Conservation (phyloP, 2,329 filamentous ascomycete species). For the Monosporascus sp. region DNA sequence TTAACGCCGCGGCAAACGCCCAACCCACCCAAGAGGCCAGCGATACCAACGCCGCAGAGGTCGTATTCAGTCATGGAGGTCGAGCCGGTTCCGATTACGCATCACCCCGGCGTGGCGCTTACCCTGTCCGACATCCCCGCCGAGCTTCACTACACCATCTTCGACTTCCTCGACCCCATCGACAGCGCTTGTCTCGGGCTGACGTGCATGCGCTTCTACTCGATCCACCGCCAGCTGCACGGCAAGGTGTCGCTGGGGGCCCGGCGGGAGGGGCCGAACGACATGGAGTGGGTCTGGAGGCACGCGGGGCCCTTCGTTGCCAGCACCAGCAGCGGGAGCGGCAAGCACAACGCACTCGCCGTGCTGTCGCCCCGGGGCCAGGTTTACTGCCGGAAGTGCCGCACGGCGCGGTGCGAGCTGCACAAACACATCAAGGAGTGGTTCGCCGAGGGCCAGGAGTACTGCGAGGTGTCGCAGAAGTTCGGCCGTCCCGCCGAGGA, state of each 20-base stretch:
- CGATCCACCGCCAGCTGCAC: conserved; percentile 52
- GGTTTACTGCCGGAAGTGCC: conserved; percentile 59
- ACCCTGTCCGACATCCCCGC: conserved; percentile 49
- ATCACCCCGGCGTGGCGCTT: conserved; percentile 40
- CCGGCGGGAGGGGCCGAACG: conserved; percentile 55
- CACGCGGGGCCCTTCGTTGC: conserved; percentile 42
- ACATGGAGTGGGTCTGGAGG: conserved; percentile 60
- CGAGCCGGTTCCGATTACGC: conserved; percentile 47
- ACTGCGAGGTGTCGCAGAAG: conserved; percentile 55
- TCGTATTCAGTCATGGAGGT: conserved; percentile 59
- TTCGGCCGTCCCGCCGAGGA: conserved; percentile 46
- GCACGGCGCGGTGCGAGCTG: conserved; percentile 56
- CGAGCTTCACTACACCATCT: conserved; percentile 56
- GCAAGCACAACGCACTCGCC: conserved; percentile 32
- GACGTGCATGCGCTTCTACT: conserved; percentile 52
- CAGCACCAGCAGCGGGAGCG: conserved; percentile 6
- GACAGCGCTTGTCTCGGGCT: conserved; percentile 59
- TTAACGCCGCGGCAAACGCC: too few relatives aligned
- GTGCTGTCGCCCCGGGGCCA: conserved; percentile 51
- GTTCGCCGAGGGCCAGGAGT: conserved; percentile 53
- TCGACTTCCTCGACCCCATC: conserved; percentile 59
- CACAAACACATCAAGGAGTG: conserved; percentile 57
- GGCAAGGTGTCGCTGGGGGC: conserved; percentile 51
- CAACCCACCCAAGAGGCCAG: conserved; percentile 19
- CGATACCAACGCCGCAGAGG: conserved; percentile 43